Evolutionary conservation across 345 rosid species (phyloP), one percentile per base, ranked within the genome.

Genomic region (Syzygium aqueum): DNA sequence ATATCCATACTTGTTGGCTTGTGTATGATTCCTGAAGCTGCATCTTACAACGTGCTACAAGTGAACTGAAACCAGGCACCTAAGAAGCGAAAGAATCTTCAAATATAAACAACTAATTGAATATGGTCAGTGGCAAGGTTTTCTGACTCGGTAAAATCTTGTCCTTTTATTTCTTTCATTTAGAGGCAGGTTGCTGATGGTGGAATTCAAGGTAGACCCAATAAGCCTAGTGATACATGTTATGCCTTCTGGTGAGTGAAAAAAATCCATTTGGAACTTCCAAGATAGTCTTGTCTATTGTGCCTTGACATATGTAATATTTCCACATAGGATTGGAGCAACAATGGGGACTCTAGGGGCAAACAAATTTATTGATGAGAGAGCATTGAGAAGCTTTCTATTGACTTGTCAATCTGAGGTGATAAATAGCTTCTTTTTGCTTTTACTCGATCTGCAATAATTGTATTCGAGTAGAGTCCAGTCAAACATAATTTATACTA

Each of bases 161-260:
- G 14, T 27, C 52, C 27, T 50, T n/a, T 53, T 63, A 33, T 53
- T 33, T 88, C 40, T 84, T 22, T 89, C 53, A 25, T 89, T 25
- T 89, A 97, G 99, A 95, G 98, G 92, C 99, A 96, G 90, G 94
- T 91, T 50, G 87, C 85, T 89, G 97, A 95, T 90, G 98, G 98
- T 88, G 99, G 99, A 85, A 94, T 95, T 91, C 98, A 96, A 90
- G 99, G 99, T 61, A 93, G 99, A 93, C 86, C 94, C 77, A 97
- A 94, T 92, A 96, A 97, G 89, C 89, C 91, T 53, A 97, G 98
- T 88, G 99, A 96, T 91, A 95, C 99, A 82, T 97, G 99, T 90
- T 97, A 96, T 90, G 99, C 99, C 77, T 97, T 95, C 91, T 97
- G 99, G 99, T 95, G 88, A 89, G 93, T 84, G 84, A 52, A 87